Base-by-base conservation (phyloP, 306 rosid genomes). In the Trifolium dubium region DNA sequence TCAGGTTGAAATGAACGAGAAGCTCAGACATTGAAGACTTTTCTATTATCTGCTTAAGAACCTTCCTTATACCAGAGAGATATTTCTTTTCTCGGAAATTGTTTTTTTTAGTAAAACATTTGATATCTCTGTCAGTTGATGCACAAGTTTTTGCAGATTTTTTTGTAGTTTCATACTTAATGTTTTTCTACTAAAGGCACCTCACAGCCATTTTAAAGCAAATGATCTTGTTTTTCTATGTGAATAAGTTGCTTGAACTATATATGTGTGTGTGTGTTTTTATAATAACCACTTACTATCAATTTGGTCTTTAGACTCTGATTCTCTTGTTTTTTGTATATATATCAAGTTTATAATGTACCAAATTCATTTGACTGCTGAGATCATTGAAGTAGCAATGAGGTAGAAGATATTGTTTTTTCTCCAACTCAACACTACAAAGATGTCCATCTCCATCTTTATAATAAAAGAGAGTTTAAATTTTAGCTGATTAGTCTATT, bases 1-100 rank as follows among this genome's bases (percentile, higher is more conserved):
- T 43, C 87, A 96, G 0, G 12, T 71, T 72, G 85, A 82, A 64
- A 51, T 76, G 76, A 89, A 85, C 69, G 29, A 82, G 90, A 86
- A 87, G 85, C 82, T 83, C 55, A 89, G 69, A 39, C 86, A 69
- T 47, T 92, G 79, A 85, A 54, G 75, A 71, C 46, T 58, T 58
- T 55, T 32, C 44, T 67, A 58, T 7, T 13, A 19, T 14, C 5
- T 65, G 49, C 50, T 58, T 60, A 39, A 78, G 65, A 55, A 6
- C 63, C 51, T 41, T 65, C 37, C 66, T 43, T 69, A 15, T 11
- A 31, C 17, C 14, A 69, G 60, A 81, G 74, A 37, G 79, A 66
- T 35, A 67, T 14, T 13, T 51, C 31, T 61, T 46, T 59, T 17
- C 55, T 50, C 14, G 6, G 41, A 32, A 17, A 53, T n/a, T 73